Base-by-base conservation (phyloP, 495 filamentous ascomycete species). In the Xylaria cubensis region DNA sequence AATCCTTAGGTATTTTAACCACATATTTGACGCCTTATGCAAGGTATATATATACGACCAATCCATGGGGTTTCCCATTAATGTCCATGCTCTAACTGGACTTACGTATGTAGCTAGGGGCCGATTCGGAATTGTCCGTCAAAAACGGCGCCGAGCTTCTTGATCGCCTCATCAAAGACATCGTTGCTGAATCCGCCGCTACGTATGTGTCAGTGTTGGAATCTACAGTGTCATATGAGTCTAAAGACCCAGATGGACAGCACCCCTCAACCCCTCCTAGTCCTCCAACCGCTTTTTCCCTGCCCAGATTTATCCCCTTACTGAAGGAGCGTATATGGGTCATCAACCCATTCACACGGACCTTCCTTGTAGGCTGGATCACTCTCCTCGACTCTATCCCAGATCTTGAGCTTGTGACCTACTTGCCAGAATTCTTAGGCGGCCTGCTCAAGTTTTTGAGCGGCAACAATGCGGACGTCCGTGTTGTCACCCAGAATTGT, bases 101-200 rank as follows among this genome's bases (percentile, higher is more conserved):
- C 66, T 66, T 21, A 51, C 42, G 34, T 46, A 19, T 73, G 58
- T 75, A 98, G 95, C 87, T 99, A 64, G 95, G 96, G 15, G 97
- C 97, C 21, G 97, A 99, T 79, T 93, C 94, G 2, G 97, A 99
- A 76, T 86, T 97, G 19, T 98, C 96, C 0, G 97, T 99, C 64
- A 99, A 99, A 80, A 99, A 99, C 76, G 97, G 97, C 9, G 97
- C 97, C 19, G 97, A 99, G 78, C 89, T 99, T 68, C 87, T 99
- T 6, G 97, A 99, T 82, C 93, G 97, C 19, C 85, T 99, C 26
- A 91, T 99, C 70, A 99, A 99, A 80, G 97, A 99, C 76, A 99
- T 99, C 63, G 95, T 98, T 5, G 92, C 95, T 1, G 97, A 99
- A 81, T 97, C 94, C 5, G 97, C 97, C 6, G 92, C 97, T 39